Evolutionary conservation across 371 early-diverging fungal genomes (phyloP).

Genomic region (Rhizomucor pusillus): DNA sequence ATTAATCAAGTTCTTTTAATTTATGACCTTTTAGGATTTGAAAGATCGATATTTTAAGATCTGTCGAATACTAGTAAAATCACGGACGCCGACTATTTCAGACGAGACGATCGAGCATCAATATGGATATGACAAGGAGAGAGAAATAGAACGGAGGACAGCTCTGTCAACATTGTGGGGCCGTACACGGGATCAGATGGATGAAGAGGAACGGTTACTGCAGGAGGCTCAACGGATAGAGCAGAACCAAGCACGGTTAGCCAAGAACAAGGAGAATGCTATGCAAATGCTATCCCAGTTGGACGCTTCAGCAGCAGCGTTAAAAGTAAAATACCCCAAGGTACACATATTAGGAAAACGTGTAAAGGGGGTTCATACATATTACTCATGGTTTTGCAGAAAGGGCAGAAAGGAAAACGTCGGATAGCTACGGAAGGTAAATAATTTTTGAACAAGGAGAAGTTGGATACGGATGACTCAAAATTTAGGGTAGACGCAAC

Average conservation of each 20-base stretch:
- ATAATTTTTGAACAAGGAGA: not conserved
- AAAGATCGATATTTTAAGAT: conserved; percentile 79
- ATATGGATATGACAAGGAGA: conserved; percentile 57
- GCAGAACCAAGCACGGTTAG: conserved; percentile 68
- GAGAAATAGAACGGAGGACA: conserved; percentile 79
- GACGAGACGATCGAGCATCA: conserved; percentile 30
- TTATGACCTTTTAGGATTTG: conserved; percentile 55
- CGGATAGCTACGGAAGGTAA: conserved; percentile 14
- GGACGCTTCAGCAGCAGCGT: conserved; percentile 14
- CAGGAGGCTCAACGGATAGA: conserved; percentile 77
- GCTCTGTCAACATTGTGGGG: conserved; percentile 67
- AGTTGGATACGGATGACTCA: not conserved
- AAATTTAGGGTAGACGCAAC: conserved; percentile 10
- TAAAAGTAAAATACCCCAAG: conserved; percentile 8
- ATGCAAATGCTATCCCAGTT: conserved; percentile 52
- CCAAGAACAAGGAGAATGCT: conserved; percentile 72
- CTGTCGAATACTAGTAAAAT: conserved; percentile 50
- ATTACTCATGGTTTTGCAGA: not conserved
- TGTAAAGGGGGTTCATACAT: not conserved
- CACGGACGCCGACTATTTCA: conserved; percentile 29
- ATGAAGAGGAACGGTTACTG: conserved; percentile 81
- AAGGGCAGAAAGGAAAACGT: conserved; percentile 17
- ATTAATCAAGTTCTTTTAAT: not conserved
- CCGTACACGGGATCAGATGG: conserved; percentile 77
- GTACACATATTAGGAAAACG: not conserved